phyloP scores from a whole-genome alignment of 805 yeast genomes.

The Schwanniomyces pseudopolymorphus region DNA sequence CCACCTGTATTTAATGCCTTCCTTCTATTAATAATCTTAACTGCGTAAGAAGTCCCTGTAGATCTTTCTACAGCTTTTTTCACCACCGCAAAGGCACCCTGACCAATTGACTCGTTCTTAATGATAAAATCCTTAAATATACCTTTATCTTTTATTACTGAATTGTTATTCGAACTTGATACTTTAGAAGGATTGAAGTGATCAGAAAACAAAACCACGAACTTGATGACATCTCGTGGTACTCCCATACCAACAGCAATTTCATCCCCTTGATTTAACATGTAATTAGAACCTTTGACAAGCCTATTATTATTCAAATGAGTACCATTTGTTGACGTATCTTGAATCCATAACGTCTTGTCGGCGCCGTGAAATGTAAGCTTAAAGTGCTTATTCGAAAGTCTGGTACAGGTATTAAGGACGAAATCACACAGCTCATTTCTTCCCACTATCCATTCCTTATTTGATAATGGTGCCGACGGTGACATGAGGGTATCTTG shows the following conservation, averaged over 20 bases:
- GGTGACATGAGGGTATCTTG: conserved; percentile 23
- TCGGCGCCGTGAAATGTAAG: conserved; percentile 65
- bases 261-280: conserved; percentile 90
- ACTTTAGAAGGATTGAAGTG: conserved; percentile 31
- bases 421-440: conserved; percentile 62
- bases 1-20: conserved; percentile 73
- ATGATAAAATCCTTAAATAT: conserved; percentile 72
- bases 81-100: conserved; percentile 98
- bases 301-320: conserved; percentile 72
- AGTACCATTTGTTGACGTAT: conserved; percentile 90
- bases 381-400: conserved; percentile 73
- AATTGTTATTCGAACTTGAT: conserved; percentile 18
- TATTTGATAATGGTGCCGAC: conserved; percentile 19
- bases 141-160: conserved; percentile 47
- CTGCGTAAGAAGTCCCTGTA: conserved; percentile 86
- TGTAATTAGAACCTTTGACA: conserved; percentile 74
- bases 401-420: conserved; percentile 56
- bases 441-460: conserved; percentile 75
- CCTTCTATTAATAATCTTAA: conserved; percentile 81
- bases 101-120: conserved; percentile 84
- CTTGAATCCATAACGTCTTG: conserved; percentile 61
- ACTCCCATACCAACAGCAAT: conserved; percentile 88
- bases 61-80: conserved; percentile 84
- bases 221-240: conserved; percentile 59
- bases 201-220: conserved; percentile 51